Conservation (phyloP, 108 stramenopile species). For the Epithemia pelagica region DNA sequence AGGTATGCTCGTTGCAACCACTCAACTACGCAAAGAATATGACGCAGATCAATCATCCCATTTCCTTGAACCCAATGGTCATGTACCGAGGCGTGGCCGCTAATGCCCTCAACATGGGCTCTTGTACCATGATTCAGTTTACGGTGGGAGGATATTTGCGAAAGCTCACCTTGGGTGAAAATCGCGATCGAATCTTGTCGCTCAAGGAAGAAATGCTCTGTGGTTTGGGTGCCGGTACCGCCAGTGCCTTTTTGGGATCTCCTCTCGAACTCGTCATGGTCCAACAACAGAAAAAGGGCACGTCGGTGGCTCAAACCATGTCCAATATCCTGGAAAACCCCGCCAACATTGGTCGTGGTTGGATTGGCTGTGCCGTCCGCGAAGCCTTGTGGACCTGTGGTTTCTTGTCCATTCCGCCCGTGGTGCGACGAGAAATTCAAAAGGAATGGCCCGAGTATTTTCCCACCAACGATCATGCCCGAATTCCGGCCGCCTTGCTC, state of each 20-base stretch:
- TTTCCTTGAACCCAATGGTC: conserved; percentile 58
- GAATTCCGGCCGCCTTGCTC: conserved; percentile 80
- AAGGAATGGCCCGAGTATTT: conserved; percentile 72
- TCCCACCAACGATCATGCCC: conserved; percentile 75
- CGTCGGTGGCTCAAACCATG: conserved; percentile 36
- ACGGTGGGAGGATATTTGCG: conserved; percentile 79
- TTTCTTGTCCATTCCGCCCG: conserved; percentile 84
- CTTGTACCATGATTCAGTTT: conserved; percentile 93
- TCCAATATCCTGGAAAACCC: conserved; percentile 50
- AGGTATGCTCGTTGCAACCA: conserved; percentile 81
- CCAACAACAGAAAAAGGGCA: conserved; percentile 92
- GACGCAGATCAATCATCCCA: conserved; percentile 81
- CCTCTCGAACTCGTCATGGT: conserved; percentile 94
- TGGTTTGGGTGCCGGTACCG: conserved; percentile 74
- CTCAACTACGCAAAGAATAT: conserved; percentile 94
- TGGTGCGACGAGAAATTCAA: conserved; percentile 68
- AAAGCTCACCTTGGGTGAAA: conserved; percentile 40
- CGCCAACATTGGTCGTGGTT: conserved; percentile 65
- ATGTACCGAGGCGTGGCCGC: conserved; percentile 87
- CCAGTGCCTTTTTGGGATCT: conserved; percentile 72
- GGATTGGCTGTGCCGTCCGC: conserved; percentile 73
- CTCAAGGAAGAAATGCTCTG: conserved; percentile 72
- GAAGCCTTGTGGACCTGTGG: conserved; percentile 91
- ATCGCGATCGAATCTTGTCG: conserved; percentile 31
- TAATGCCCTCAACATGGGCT: conserved; percentile 89